Percentiles rank a stretch among this genome's conserved stretches.
These are phyloP conservation scores for Epipyxis sp. DNA, from an alignment of 108 stramenopile genomes.

Conservation along the genomic window DNA sequence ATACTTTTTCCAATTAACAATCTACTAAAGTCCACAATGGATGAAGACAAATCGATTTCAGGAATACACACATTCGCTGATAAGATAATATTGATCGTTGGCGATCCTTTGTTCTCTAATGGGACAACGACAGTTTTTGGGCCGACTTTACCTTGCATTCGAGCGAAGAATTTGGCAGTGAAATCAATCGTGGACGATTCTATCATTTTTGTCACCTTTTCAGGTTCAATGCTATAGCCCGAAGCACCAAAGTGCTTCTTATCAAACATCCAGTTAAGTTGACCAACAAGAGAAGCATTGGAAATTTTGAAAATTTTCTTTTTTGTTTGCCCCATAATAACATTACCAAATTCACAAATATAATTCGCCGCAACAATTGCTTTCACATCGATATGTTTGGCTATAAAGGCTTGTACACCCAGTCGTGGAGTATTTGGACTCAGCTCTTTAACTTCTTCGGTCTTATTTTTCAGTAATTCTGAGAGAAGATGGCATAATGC, in stretches of 20 bases:
- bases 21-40: slow-evolving; percentile 47
- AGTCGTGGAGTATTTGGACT: not conserved
- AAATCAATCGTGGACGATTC: slow-evolving; percentile 49
- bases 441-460: not conserved
- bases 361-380: slow-evolving; percentile 45
- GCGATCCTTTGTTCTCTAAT: slow-evolving; percentile 48
- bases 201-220: slow-evolving; percentile 56
- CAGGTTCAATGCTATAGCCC: slow-evolving; percentile 61
- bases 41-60: slow-evolving; percentile 37
- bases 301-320: slow-evolving; percentile 51
- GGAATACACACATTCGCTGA: slow-evolving; percentile 53
- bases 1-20: slow-evolving; percentile 45
- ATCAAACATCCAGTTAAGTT: slow-evolving; percentile 52
- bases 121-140: slow-evolving; percentile 44
- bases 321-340: slow-evolving; percentile 46
- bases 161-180: slow-evolving; percentile 52
- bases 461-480: not conserved
- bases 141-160: slow-evolving; percentile 47
- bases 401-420: not conserved
- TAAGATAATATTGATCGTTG: slow-evolving; percentile 49
- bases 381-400: not conserved
- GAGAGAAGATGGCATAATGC: not conserved
- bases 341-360: slow-evolving; percentile 58
- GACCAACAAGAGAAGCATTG: slow-evolving; percentile 42
- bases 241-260: slow-evolving; percentile 48